These are phyloP conservation scores for Ascochyta clinopodiicola DNA, from an alignment of 2,329 filamentous ascomycete genomes.

Conservation along the genomic window DNA sequence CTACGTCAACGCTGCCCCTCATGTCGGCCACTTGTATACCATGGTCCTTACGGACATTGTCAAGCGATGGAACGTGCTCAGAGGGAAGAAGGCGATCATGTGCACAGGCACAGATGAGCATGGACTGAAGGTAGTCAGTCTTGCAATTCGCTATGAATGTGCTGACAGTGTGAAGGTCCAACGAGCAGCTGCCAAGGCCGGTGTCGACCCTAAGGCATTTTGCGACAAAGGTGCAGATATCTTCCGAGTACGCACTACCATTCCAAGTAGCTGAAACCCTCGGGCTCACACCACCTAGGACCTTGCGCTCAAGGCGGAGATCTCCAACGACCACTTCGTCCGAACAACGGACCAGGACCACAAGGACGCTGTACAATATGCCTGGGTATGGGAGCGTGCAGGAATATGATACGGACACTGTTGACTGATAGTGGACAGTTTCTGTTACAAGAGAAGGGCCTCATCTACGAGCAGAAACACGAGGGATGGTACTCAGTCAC, in stretches of 20 bases:
- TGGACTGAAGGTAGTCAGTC: constrained; percentile 75
- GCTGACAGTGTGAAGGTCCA: constrained; percentile 68
- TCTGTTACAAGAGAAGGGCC: constrained; percentile 74
- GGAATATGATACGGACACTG: not conserved
- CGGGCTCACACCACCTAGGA: constrained; percentile 49
- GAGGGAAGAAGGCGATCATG: constrained; percentile 73
- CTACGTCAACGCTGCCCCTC: constrained; percentile 97
- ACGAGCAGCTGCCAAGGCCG: constrained; percentile 75
- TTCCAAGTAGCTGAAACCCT: not conserved
- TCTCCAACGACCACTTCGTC: constrained; percentile 86
- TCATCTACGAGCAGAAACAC: constrained; percentile 85
- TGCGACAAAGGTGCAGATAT: constrained; percentile 84
- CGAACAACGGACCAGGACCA: constrained; percentile 88
- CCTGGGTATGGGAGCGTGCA: constrained; percentile 67
- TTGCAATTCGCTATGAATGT: not conserved
- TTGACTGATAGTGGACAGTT: constrained; percentile 52
- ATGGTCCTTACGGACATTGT: constrained; percentile 90
- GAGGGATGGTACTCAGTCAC: constrained; percentile 96
- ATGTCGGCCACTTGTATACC: constrained; percentile 92
- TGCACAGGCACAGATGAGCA: constrained; percentile 97
- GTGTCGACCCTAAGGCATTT: constrained; percentile 78
- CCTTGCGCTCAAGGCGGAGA: constrained; percentile 71
- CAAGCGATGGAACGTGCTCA: constrained; percentile 87
- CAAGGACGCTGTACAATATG: constrained; percentile 82
- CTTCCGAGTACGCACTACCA: constrained; percentile 64